Evolutionary conservation across 2,329 filamentous ascomycete species (phyloP), one percentile per base, ranked within the genome.

Genomic region (Chrysoporthe cubensis): DNA sequence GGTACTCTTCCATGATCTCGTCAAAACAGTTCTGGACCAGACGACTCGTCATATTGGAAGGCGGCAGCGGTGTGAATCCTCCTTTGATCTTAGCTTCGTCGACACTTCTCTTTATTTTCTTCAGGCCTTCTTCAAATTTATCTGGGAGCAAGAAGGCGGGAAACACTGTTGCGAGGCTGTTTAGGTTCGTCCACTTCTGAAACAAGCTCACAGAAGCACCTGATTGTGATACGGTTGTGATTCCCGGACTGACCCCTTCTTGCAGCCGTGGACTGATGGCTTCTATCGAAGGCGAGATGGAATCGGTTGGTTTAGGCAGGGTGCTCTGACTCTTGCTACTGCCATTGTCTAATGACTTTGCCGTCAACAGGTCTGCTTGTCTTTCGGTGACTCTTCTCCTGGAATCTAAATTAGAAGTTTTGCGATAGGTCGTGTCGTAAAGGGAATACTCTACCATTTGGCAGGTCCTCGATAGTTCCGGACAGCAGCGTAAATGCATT

Each of bases 11-110:
- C 58, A 70, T 70, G 16, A 68, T 60, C 1, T 68, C 65, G 11
- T 62, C 14, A 32, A 71, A 73, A 3, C 57, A 61, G 21, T 67
- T 57, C 21, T 67, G 26, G 16, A 71, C 59, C 13, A 73, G 34
- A 4, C n/a, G 48, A 46, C 34, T 66, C 43, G 32, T 72, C 66
- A 21, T 66, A 48, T 18, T 43, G 48, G 8, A 37, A 21, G 54
- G 54, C 4, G 40, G 9, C 1, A 57, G 18, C 2, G 14, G 3
- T 4, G 54, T 34, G 18, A 57, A 57, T 11, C 5, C 13, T 8
- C 34, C 32, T 11, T n/a, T 40, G 3, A 18, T 40, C 2, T 57
- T 40, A 26, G 54, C 54, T 4, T 57, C 54, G 2, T 57, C 54
- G 7, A 57, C 18, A 34, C 16, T 40, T 21, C 7, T 57, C 18